Evolutionary conservation across 805 yeast species (phyloP), one percentile per base, ranked within the genome.

Genomic region (Lachancea sp.): DNA sequence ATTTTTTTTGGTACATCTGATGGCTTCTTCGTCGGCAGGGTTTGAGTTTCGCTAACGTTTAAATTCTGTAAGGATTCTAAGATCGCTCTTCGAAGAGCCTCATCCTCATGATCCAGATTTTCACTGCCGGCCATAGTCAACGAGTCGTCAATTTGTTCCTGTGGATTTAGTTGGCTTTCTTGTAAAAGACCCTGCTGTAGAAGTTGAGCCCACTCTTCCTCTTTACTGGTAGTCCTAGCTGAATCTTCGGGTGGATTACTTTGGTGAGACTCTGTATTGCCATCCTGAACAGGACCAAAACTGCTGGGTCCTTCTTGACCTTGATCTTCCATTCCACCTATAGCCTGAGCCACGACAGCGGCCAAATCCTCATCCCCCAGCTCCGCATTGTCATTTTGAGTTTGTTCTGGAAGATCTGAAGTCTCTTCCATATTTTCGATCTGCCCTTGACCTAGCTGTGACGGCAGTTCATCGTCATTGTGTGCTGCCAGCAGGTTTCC

Each of bases 261-360:
- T 8, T 25, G 19, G n/a, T 20, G 9, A 8, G 22, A 34, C 6
- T 40, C 42, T 2, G 36, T 40, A 3, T 29, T 24, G 23, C 28
- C 37, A 16, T 38, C 31, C 8, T 41, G 29, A 12, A 11, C 31
- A 8, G 18, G 34, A 24, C 32, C 42, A 8, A 15, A 16, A 25
- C 39, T 15, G 23, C 39, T 13, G 21, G 40, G 24, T 23, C 36
- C 29, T 15, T 20, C 33, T 4, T 36, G 13, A 16, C 29, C 33
- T 8, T 35, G 30, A 8, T 33, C 38, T 26, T 51, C 50, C 45
- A 58, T 51, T 26, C 46, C 43, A 11, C 58, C 56, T 23, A 67
- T 65, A 2, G 72, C 72, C 45, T 58, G 64, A 15, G 67, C 64
- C 3, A 66, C 71, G 13, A 63, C 67, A 16, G 64, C 60, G 16